Base-by-base conservation (phyloP, 2,329 filamentous ascomycete species). In the Triangularia setosa region DNA sequence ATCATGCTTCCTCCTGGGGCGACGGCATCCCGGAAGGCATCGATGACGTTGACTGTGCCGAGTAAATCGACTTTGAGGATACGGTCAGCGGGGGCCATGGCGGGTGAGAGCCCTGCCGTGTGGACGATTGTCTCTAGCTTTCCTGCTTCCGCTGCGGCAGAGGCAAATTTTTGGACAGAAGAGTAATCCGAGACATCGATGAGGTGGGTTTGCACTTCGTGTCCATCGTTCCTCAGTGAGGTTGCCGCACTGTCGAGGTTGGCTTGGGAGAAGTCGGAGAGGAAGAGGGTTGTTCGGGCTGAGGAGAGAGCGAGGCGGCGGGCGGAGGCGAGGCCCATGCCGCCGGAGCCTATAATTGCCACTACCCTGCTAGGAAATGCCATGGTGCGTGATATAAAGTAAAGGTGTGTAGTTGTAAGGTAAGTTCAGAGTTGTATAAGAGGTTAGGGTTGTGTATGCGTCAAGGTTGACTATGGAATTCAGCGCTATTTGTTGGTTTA, bases 41-140 rank as follows among this genome's bases (percentile, higher is more conserved):
- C 70, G 23, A 72, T 67, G 14, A 70, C 68, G 53, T 70, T 65
- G 24, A 67, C 69, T 1, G 69, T 71, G 24, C 70, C 70, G 33
- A 70, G 44, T 8, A 72, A 64, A 59, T 71, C 70, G 54, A 72
- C 65, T 5, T 65, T 64, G 59, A 65, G 65, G 58, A 72, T 69
- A 60, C 68, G 66, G 11, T 64, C 56, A 1, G 65, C 33, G 1
- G 65, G 54, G 0, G 66, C 68, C 64, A 69, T 68, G 40, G 63
- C 64, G 0, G 67, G 67, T n/a, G 66, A 70, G 12, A 68, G 58
- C n/a, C 65, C 67, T 8, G 68, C 67, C 4, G 68, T 65, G 64
- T 67, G 65, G 14, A 70, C 62, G 30, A 68, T 62, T 8, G 70
- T 63, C 8, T 69, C 67, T 27, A 71, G 40, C 4, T 6, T 54